phyloP scores from a whole-genome alignment of 1,284 basidiomycete species.

The Fomitiporia mediterranea region DNA sequence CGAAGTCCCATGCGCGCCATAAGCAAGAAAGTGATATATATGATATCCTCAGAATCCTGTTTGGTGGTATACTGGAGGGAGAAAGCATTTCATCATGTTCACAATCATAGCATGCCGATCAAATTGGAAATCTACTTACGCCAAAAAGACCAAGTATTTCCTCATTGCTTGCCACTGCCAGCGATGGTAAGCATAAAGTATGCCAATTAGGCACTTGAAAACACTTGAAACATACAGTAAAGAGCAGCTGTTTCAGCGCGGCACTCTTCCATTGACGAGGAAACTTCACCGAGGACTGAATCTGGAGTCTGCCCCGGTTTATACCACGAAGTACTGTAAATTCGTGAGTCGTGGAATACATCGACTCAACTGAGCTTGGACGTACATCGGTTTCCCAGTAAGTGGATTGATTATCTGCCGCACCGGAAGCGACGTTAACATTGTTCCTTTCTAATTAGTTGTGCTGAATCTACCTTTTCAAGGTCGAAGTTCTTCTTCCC shows the following conservation, averaged over 20 bases:
- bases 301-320: conserved; percentile 77
- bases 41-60: conserved; percentile 70
- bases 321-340: conserved; percentile 57
- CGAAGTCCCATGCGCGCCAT: conserved; percentile 82
- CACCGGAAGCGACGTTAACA: not conserved
- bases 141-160: conserved; percentile 75
- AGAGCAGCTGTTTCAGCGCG: conserved; percentile 79
- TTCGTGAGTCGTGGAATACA: conserved; percentile 39
- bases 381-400: conserved; percentile 74
- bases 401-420: conserved; percentile 71
- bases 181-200: conserved; percentile 46
- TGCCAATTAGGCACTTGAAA: not conserved
- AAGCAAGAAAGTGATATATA: conserved; percentile 75
- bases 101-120: not conserved
- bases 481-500: conserved; percentile 78
- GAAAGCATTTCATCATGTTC: not conserved
- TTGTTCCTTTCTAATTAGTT: conserved; percentile 7
- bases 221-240: conserved; percentile 54
- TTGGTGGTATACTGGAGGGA: conserved; percentile 52
- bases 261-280: conserved; percentile 85
- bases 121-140: conserved; percentile 31
- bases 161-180: conserved; percentile 35
- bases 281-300: conserved; percentile 77
- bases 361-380: not conserved
- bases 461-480: conserved; percentile 41